Evolutionary conservation across 2,329 filamentous ascomycete species (phyloP), one percentile per base, ranked within the genome.

Genomic region (Fusarium globosum): DNA sequence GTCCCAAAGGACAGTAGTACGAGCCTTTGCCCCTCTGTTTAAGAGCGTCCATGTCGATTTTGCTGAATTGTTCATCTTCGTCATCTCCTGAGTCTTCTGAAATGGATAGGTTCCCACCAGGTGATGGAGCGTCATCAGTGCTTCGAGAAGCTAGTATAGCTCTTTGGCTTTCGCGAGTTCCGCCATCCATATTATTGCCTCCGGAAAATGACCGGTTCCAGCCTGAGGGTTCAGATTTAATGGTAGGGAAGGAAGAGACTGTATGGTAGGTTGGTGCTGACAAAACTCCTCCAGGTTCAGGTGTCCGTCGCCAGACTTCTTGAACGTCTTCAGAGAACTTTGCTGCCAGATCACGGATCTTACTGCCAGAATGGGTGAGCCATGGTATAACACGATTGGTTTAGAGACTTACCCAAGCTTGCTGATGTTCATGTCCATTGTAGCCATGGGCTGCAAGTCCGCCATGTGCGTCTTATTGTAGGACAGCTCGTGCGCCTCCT

Each of bases 11-110:
- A 61, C 83, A 85, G 36, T 75, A 76, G 60, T 85, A 81, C 16
- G 74, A 75, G 14, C 83, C 82, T 62, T 84, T 85, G 16, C 83
- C 83, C 65, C 83, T 79, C 56, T 82, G 81, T 57, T 80, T 80
- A 33, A 85, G 77, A 18, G 81, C 80, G 6, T 83, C 81, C 81
- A 84, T 83, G 64, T 84, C 79, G 67, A 83, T 82, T 35, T 77
- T 71, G 48, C 76, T 72, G 58, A 82, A 83, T 26, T 79, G 71
- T 46, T 82, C 81, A 39, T 83, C 81, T 36, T 82, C 81, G 10
- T 79, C 79, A 33, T 80, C 78, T 26, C 65, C 76, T 6, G 75
- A 76, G 41, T 80, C 79, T 41, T 81, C 80, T 8, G 80, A 81
- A n/a, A 73, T 78, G 12, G 79, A 79, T 16, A 49, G 46, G 49